Base-by-base conservation (phyloP, 768 basidiomycete species). In the Cystobasidium tubakii region DNA sequence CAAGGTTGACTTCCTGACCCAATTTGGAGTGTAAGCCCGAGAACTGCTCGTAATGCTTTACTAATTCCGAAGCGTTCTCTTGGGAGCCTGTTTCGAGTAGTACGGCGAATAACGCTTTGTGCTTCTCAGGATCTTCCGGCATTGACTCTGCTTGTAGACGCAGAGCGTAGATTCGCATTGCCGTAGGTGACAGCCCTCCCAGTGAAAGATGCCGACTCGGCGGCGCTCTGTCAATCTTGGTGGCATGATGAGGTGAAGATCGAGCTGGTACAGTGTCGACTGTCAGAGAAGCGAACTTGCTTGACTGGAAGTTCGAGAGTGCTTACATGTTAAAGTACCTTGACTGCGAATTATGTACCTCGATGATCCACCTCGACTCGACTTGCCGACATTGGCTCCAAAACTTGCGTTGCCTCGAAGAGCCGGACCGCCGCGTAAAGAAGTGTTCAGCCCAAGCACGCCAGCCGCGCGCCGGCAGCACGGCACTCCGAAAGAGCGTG, bases 101-200 rank as follows among this genome's bases (percentile, higher is more conserved):
- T 1, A 55, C 69, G 17, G 53, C 39, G 54, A 71, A 60, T 12
- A 71, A 54, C 2, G 69, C 50, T 36, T 34, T 71, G 55, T 71
- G 69, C 55, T 55, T 60, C 19, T 46, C 33, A 9, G 55, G 31
- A 71, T 71, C 69, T 19, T 60, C 69, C 3, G 69, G 44, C 27
- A 46, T n/a, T 54, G 66, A 44, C 31, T 71, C 69, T 31, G 55
- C 69, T 36, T 71, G 69, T 4, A 60, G 21, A 9, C 54, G 23
- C 10, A 71, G 55, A 9, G 69, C 69, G 55, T 71, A 71, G 10
- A 71, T 55, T 15, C 69, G 69, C 69, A 71, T 71, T 1, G 69
- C 69, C 9, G 69, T 42, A 27, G 69, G 69, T 27, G 69, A 71
- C n/a, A 71, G 34, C 13, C 46, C 50, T 9, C 55, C 55, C 19